Base-by-base conservation (phyloP, 2,329 filamentous ascomycete genomes). In the Pestalotiopsis sp. region DNA sequence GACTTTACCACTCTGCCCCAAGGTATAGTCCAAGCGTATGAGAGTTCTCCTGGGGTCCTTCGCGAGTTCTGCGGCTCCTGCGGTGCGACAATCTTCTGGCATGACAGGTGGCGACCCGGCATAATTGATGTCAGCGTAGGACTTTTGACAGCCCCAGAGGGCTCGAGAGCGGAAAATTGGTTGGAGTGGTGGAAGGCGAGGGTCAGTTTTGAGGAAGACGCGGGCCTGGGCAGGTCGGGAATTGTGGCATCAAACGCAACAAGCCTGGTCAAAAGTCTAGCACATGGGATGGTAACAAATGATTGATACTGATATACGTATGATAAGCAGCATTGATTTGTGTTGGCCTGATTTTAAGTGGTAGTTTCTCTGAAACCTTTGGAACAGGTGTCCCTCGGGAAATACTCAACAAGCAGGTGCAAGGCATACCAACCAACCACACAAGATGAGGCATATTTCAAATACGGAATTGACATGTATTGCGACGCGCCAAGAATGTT, bases 61-160 rank as follows among this genome's bases (percentile, higher is more conserved):
- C 84, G 91, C 17, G 87, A 90, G 58, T 92, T 92, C 74, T 93
- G 91, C 74, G 77, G 78, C 1, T 74, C 67, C 0, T 93, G 91
- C 74, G 90, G 90, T 1, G 90, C 91, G 0, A 89, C 85, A 0
- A 83, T 90, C 3, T 92, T 92, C 73, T 92, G 88, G 86, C 84
- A 87, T 72, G 85, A 85, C 66, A 78, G 82, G 3, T 80, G 81
- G 69, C 80, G 89, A 52, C 82, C 86, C 0, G 82, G 84, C 3
- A 75, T 92, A 20, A 81, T 92, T 17, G 90, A 93, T 77, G 85
- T 93, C 9, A 91, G 89, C 69, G 84, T 86, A 9, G 91, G 91
- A 0, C 72, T 92, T 52, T 74, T 92, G 4, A 79, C 81, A 57
- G 83, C 84, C 0, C 68, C 75, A 0, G 83, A 85, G 58, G 89